phyloP scores from a whole-genome alignment of 345 rosid species.

The Turritis glabra region DNA sequence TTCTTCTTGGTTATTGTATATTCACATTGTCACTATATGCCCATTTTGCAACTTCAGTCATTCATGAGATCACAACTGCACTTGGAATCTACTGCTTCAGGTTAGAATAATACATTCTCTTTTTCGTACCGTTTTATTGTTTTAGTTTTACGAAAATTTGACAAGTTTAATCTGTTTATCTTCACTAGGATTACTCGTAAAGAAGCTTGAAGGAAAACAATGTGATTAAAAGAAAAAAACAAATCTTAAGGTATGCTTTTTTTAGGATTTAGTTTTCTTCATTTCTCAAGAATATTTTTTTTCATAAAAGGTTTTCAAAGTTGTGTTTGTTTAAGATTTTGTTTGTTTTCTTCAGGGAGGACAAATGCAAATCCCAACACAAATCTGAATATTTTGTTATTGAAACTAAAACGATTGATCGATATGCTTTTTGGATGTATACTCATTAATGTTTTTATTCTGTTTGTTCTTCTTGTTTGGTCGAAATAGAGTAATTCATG shows the following conservation, averaged over 20 bases:
- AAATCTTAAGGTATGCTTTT: conserved; percentile 17
- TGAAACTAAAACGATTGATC: conserved; percentile 18
- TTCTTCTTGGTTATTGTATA: conserved; percentile 86
- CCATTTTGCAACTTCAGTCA: conserved; percentile 91
- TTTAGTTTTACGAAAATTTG: neutral
- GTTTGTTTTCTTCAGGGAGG: conserved; percentile 8
- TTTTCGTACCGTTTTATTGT: neutral
- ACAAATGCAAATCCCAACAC: conserved; percentile 33
- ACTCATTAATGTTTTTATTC: conserved; percentile 19
- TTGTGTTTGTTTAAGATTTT: no score
- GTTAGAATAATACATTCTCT: conserved; percentile 34
- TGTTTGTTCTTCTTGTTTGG: conserved; percentile 20
- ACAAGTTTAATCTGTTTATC: neutral
- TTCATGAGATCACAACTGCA: conserved; percentile 90
- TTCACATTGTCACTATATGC: conserved; percentile 80
- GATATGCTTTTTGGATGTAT: conserved; percentile 34
- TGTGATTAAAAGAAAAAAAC: neutral
- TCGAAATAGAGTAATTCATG: conserved; percentile 25
- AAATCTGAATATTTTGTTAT: conserved; percentile 17
- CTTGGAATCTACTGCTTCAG: conserved; percentile 99
- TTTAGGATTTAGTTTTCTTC: neutral
- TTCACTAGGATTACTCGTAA: conserved; percentile 78
- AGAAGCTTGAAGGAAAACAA: conserved; percentile 61
- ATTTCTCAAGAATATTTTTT: neutral
- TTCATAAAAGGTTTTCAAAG: no score